phyloP scores from a whole-genome alignment of 257 asterid genomes.

The Nicotiana paniculata region DNA sequence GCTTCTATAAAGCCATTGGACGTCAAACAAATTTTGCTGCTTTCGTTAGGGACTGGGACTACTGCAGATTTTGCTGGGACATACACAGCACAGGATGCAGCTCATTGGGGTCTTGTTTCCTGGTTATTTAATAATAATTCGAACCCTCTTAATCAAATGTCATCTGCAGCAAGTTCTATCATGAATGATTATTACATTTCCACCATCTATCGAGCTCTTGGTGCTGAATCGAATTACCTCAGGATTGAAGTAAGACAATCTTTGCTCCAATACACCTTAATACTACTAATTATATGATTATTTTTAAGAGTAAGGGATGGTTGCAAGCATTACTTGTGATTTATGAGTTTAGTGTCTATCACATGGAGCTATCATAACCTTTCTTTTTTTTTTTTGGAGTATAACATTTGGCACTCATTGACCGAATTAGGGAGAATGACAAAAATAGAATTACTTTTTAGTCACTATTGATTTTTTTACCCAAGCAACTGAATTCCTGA shows the following conservation, averaged over 20 bases:
- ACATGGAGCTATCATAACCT: no score
- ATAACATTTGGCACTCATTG: no score
- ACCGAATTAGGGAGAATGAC: no score
- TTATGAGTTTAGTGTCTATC: no score
- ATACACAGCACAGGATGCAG: conserved; percentile 3
- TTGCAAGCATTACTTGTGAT: no score
- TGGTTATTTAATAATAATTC: conserved; percentile 3
- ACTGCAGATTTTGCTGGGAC: not conserved
- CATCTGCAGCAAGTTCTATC: not conserved
- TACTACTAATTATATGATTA: no score
- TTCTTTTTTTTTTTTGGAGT: no score
- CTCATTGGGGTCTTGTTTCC: conserved; percentile 9
- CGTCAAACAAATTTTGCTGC: not conserved
- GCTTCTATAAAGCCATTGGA: not conserved
- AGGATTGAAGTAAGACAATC: conserved; percentile 6
- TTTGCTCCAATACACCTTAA: no score
- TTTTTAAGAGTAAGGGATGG: no score
- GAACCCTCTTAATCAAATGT: not conserved
- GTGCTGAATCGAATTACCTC: conserved; percentile 9
- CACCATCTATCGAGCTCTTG: not conserved
- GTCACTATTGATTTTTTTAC: no score
- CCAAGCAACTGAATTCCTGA: no score
- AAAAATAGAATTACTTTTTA: no score
- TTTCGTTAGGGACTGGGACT: conserved; percentile 14
- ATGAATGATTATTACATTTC: not conserved